Base-by-base conservation (phyloP, 2,329 filamentous ascomycete species). In the Xylaria sp. region DNA sequence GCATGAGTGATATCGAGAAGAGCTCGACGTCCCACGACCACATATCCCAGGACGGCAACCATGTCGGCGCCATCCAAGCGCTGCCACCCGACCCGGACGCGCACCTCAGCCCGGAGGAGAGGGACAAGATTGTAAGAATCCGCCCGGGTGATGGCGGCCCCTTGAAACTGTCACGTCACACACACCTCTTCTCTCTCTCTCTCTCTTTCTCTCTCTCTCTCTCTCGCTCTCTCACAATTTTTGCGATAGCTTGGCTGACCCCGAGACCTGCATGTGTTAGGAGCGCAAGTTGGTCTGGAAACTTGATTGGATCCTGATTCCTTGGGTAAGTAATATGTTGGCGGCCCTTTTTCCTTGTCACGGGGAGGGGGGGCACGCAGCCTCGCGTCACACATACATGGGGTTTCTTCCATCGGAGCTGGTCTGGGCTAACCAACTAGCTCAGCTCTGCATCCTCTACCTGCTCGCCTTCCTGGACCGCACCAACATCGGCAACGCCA, bases 401-500 rank as follows among this genome's bases (percentile, higher is more conserved):
- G n/a, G n/a, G n/a, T n/a, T n/a, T 56, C 39, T 29, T 11, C 2
- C 21, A 24, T 52, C 29, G n/a, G n/a, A n/a, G n/a, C n/a, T n/a
- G n/a, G n/a, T n/a, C n/a, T n/a, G n/a, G n/a, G n/a, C n/a, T n/a
- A n/a, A n/a, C n/a, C n/a, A n/a, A n/a, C n/a, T n/a, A n/a, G n/a
- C n/a, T n/a, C 47, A 78, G 80, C 81, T 91, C 11, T 87, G 84
- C 53, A 76, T 91, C 44, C 78, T 92, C 29, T 92, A 92, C 64
- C 78, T 92, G 1, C 79, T 91, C 48, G 88, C 86, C 56, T 92
- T 91, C 69, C 79, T 92, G 40, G 85, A 88, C 66, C 79, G 87
- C 13, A 92, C 90, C 21, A 93, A 94, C 64, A 90, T 92, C 39
- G 69, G 69, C 49, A 90, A 90, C 72, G 91, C 84, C 37, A 86